phyloP scores from a whole-genome alignment of 1,284 basidiomycete genomes.

The Trametes polyzona region DNA sequence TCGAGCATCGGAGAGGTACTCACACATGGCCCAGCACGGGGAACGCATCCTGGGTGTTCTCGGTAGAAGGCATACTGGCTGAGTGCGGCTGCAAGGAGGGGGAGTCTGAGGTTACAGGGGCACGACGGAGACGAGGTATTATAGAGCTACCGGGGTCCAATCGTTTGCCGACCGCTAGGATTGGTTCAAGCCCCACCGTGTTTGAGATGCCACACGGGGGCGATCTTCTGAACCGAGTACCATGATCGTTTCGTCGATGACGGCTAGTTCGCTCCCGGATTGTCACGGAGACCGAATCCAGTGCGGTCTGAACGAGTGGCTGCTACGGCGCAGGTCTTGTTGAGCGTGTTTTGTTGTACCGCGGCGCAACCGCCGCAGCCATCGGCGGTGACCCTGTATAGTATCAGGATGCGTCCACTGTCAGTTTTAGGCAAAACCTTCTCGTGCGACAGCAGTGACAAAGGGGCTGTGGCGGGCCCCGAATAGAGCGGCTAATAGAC shows the following conservation, averaged over 20 bases:
- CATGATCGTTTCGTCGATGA: neutral
- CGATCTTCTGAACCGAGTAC: neutral
- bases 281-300: neutral
- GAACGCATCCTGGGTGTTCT: conserved; percentile 9
- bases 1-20: conserved; percentile 28
- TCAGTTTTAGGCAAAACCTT: too few relatives aligned
- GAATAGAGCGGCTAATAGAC: too few relatives aligned
- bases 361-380: neutral
- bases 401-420: too few relatives aligned
- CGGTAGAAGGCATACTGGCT: conserved; percentile 13
- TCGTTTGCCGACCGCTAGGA: neutral
- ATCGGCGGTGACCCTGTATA: neutral
- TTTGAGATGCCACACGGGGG: neutral
- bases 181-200: neutral
- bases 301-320: neutral
- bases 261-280: neutral
- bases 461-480: too few relatives aligned
- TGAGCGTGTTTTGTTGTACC: neutral
- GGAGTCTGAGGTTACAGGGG: neutral
- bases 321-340: neutral
- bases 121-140: neutral
- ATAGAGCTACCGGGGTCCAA: neutral
- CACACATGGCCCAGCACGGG: conserved; percentile 56
- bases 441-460: too few relatives aligned
- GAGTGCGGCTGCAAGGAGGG: neutral